Evolutionary conservation across 139 green algal genomes (phyloP), one percentile per base, ranked within the genome.

Genomic region (Spirogloea muscicola): DNA sequence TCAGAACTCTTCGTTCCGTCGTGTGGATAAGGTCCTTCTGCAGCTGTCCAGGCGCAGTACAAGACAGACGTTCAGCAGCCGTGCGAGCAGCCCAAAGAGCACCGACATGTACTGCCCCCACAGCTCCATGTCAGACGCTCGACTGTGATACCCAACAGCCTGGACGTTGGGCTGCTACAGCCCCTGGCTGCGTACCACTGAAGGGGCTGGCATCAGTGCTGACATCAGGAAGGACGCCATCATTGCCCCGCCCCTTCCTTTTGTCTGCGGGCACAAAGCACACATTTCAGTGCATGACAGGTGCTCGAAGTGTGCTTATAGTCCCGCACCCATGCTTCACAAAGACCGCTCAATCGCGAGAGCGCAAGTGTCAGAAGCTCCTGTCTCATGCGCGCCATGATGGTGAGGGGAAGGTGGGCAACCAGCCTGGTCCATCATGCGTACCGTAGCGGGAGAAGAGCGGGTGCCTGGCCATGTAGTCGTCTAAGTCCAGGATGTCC

Each of bases 361-460:
- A n/a, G 6, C 52, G 52, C 9, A 43, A 43, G 9, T 7, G 31
- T 62, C 31, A 33, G 40, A 31, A 62, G 55, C 13, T 16, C 55
- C 55, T 16, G 33, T 13, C 13, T 64, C 29, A 64, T 64, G 55
- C 55, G 13, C 13, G 10, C 16, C 10, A 10, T 64, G 31, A 9
- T 38, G 31, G 10, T 38, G 31, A 10, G 13, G 31, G 55, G 13
- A 10, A 64, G 55, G 27, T 38, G 16, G 55, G 29, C 55, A 64
- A 16, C 13, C 10, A 25, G 10, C 43, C 43, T 51, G 43, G 10
- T 13, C 43, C 43, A 58, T 68, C 40, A 7, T 68, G 18, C 60
- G 39, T 33, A 70, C 60, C 60, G 7, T 64, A 70, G 36, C 60
- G 60, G 7, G 60, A 70, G 9, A 67, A 70, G 7, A 70, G 6